Conservation (phyloP, 805 yeast species). For the Candida argentea region DNA sequence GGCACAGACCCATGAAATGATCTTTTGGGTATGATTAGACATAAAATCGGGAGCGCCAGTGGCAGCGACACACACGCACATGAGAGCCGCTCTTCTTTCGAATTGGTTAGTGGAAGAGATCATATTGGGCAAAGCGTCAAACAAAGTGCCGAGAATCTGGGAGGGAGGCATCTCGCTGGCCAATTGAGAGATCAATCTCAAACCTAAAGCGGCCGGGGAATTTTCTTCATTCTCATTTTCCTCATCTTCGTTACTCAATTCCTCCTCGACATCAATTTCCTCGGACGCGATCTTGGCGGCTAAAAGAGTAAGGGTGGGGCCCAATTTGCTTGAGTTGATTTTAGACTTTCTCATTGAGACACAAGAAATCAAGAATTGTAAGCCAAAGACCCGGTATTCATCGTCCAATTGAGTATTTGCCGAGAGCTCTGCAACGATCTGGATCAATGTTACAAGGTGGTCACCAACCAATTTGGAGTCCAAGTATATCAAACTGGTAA, state of each 20-base stretch:
- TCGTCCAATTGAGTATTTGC: conserved; percentile 57
- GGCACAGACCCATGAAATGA: conserved; percentile 60
- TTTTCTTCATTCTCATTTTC: conserved; percentile 92
- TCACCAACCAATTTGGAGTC: conserved; percentile 77
- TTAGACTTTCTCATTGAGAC: conserved; percentile 74
- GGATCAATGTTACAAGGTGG: conserved; percentile 55
- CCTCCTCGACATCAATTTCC: conserved; percentile 64
- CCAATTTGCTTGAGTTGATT: conserved; percentile 70
- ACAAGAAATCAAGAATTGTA: conserved; percentile 74
- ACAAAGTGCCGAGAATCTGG: conserved; percentile 76
- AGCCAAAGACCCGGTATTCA: conserved; percentile 73
- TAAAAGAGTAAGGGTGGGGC: conserved; percentile 65
- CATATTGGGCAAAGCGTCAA: conserved; percentile 51
- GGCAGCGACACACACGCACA: conserved; percentile 73
- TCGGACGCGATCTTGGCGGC: conserved; percentile 75
- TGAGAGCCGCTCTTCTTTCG: conserved; percentile 80
- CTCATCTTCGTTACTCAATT: conserved; percentile 70
- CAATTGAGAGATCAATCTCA: conserved; percentile 68
- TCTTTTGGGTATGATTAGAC: conserved; percentile 60
- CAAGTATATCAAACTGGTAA: conserved; percentile 66
- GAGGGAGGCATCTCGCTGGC: conserved; percentile 85
- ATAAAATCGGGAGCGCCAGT: conserved; percentile 93
- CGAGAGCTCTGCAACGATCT: conserved; percentile 69
- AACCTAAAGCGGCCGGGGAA: conserved; percentile 65
- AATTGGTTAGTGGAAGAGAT: conserved; percentile 50